Evolutionary conservation across 352 stramenopile genomes (phyloP), one percentile per base, ranked within the genome.

Genomic region (Phytophthora litchii): DNA sequence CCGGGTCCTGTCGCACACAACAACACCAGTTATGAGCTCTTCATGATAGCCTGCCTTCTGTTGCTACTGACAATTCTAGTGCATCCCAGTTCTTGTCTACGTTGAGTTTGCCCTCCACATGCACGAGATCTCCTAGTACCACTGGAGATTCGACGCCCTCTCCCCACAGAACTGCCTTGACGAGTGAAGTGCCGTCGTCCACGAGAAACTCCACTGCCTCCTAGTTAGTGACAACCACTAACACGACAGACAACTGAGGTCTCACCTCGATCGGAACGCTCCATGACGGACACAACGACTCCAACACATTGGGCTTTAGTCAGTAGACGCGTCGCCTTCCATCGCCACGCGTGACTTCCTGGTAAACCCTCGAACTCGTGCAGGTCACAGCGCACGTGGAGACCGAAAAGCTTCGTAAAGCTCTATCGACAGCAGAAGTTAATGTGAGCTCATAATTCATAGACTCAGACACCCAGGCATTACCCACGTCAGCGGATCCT

Each of bases 101-200:
- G 47, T 91, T 88, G 17, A 94, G 74, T 52, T 92, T 92, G 11
- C 86, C 86, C 49, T 90, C 64, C 2, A 92, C 64, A 25, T 84
- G 76, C 14, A 93, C 81, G 34, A 94, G 68, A 37, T 94, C 83
- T 25, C 86, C 86, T 12, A 94, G 63, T 23, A 46, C 29, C 23
- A 68, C 51, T 38, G 35, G 32, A 9, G 38, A 23, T 12, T 51
- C 27, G 2, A 38, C 34, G 9, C 38, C 23, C 16, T 58, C 40
- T 20, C 51, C 63, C 78, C 80, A 94, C 9, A 74, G 51, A 34
- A 89, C 83, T 1, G 74, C 73, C 38, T 79, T 83, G 23, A 91
- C 47, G 14, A 90, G 67, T 7, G 58, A 82, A 19, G 83, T 88
- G 37, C 86, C 86, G 41, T 94, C 86, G 45, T 94, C 86, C 2